phyloP scores from a whole-genome alignment of 1,284 basidiomycete species.

The Neolentinus lepideus region DNA sequence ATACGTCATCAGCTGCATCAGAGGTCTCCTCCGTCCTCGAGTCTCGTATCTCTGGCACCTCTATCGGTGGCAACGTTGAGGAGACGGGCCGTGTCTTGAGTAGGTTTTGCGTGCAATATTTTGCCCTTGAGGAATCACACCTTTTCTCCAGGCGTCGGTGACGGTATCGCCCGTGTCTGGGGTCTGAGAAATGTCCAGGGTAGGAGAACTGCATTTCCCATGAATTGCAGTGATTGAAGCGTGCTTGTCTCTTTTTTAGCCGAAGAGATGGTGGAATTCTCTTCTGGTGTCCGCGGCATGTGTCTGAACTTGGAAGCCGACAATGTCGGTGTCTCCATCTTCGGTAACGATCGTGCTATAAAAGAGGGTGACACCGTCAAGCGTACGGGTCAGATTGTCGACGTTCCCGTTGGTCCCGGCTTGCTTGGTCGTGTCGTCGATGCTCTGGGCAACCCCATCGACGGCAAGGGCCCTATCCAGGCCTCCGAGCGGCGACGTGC shows the following conservation, averaged over 20 bases:
- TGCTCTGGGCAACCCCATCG: constrained; percentile 98
- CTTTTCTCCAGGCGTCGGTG: constrained; percentile 84
- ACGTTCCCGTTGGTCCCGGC: constrained; percentile 95
- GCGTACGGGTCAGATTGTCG: constrained; percentile 99
- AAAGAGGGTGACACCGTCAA: constrained; percentile 99
- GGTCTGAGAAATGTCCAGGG: constrained; percentile 88
- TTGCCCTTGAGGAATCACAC: constrained; percentile 2
- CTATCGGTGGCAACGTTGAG: constrained; percentile 90
- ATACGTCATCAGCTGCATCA: constrained; percentile 80
- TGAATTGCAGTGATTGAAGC: constrained; percentile 9
- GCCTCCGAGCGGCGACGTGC: constrained; percentile 92
- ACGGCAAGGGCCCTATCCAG: constrained; percentile 97
- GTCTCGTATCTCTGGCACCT: constrained; percentile 92
- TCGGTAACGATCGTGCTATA: constrained; percentile 99
- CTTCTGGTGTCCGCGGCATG: constrained; percentile 98
- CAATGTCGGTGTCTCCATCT: constrained; percentile 99
- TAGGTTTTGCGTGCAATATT: constrained; percentile 34
- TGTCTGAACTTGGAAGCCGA: constrained; percentile 99
- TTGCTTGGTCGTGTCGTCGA: constrained; percentile 98
- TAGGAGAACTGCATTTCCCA: constrained; percentile 24
- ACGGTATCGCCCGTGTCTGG: constrained; percentile 99
- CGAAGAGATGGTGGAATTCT: constrained; percentile 99
- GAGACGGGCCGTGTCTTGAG: constrained; percentile 98
- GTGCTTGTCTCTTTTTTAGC: constrained; percentile 34
- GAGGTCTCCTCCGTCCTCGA: constrained; percentile 99